Conservation (phyloP, 2,329 filamentous ascomycete genomes). For the Aspergillus caelatus region DNA sequence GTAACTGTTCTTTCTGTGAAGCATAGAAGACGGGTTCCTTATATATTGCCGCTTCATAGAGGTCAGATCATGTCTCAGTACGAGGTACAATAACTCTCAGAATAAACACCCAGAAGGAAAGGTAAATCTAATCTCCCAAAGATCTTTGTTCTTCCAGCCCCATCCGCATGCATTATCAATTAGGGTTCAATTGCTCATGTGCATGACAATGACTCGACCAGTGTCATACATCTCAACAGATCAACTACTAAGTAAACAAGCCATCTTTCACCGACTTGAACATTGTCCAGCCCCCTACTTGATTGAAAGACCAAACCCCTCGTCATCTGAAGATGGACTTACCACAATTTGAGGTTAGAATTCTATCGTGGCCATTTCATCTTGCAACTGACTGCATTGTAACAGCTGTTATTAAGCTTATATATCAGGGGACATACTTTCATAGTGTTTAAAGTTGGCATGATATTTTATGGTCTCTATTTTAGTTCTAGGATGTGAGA, state of each 20-base stretch:
- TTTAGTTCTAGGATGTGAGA: neutral
- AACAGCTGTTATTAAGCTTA: neutral
- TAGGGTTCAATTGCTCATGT: neutral
- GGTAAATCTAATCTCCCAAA: neutral
- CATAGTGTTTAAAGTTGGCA: neutral
- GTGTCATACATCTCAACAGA: neutral
- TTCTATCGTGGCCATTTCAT: neutral
- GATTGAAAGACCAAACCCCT: no score
- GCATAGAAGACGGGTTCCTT: neutral
- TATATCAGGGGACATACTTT: neutral
- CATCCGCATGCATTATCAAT: neutral
- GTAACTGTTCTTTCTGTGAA: neutral
- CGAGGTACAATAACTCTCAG: no score
- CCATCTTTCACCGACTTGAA: neutral
- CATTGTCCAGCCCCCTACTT: neutral
- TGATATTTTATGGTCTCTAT: neutral
- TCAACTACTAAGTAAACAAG: neutral
- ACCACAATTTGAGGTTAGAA: fast-evolving
- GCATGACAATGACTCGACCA: neutral
- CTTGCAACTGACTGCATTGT: neutral
- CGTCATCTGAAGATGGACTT: no score
- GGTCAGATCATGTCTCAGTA: neutral
- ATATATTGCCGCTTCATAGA: neutral
- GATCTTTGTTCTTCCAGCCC: neutral
- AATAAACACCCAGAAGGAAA: no score